Evolutionary conservation across 345 rosid genomes (phyloP), one percentile per base, ranked within the genome.

Genomic region (Anacardium occidentale): DNA sequence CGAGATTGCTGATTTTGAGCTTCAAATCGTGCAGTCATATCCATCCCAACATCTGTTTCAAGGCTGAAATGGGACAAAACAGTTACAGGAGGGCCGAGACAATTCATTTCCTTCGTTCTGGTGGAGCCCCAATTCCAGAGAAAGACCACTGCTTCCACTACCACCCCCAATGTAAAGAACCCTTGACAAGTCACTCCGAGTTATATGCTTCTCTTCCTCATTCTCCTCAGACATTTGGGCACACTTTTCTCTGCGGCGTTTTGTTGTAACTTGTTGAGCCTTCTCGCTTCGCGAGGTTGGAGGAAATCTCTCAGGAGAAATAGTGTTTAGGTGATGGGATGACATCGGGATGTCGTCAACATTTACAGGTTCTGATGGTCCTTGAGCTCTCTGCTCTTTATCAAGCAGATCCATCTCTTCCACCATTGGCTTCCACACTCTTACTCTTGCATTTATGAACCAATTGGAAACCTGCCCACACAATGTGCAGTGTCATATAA

Each of bases 341-440:
- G 68, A 40, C 73, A 29, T 25, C 32, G 22, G 55, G 37, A 56
- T 50, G 0, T 70, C 50, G 15, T 50, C 18, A n/a, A n/a, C 55
- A 52, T 37, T 78, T 10, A 29, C 25, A 48, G 78, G 45, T 60
- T 32, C 69, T 3, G 69, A 2, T 63, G 70, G 37, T 12, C 32
- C 64, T 42, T 71, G 84, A 32, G 75, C 47, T 76, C 69, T 68
- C 72, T 62, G 68, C 21, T 55, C 62, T 59, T 37, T 7, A 37
- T 80, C 84, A 69, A 83, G 76, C 74, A 18, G 76, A 66, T 83
- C 84, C 37, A 80, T 76, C 42, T 83, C 86, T 74, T 83, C 86
- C 65, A 83, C 84, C 86, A 80, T 80, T 26, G 86, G 86, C 80
- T 80, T 83, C 86, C 86, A 83, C 17, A 83, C 51, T 66, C 86